Base-by-base conservation (phyloP, 306 rosid genomes). In the Vicia faba region DNA sequence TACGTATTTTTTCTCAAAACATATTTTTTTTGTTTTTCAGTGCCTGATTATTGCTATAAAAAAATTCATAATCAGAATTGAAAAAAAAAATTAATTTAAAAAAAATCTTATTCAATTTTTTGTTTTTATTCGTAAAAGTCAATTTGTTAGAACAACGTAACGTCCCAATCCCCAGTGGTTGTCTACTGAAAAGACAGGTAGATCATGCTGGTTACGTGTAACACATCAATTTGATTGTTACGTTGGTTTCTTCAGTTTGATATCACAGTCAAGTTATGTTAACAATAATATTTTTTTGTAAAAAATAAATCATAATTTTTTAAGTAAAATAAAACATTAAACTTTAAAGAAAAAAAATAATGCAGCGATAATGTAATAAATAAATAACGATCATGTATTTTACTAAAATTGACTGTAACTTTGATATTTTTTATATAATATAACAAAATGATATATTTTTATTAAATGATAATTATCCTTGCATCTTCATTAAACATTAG, bases 261-360 rank as follows among this genome's bases (percentile, higher is more conserved):
- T 25, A 58, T 78, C 84, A 84, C 82, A 61, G 68, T 14, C 40
- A 0, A 49, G 88, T 77, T 73, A 61, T 1, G 16, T 33, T 82
- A 60, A 69, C 11, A 20, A 36, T 36, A 18, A 13, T 5, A 13
- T 5, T 1, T 33, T 6, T 7, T 6, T 14, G 8, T 14, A 3
- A 31, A 33, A 58, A 15, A 1, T 11, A 59, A 31, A 1, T 15
- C 64, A 39, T 39, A 39, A 40, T 11, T 41, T 15, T 45, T 2
- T 15, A 6, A 14, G 4, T 15, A 46, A 46, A 46, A n/a, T 43
- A 43, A 41, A 41, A 41, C 15, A n/a, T n/a, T n/a, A n/a, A n/a
- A n/a, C n/a, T n/a, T n/a, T n/a, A n/a, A n/a, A n/a, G n/a, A n/a
- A n/a, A n/a, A n/a, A n/a, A n/a, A n/a, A n/a, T n/a, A n/a, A n/a